A percentile compares a stretch with the other conserved stretches of the same genome.
These are phyloP conservation scores for Fraxinus baroniana DNA, from an alignment of 305 asterid species.

Conservation along the genomic window DNA sequence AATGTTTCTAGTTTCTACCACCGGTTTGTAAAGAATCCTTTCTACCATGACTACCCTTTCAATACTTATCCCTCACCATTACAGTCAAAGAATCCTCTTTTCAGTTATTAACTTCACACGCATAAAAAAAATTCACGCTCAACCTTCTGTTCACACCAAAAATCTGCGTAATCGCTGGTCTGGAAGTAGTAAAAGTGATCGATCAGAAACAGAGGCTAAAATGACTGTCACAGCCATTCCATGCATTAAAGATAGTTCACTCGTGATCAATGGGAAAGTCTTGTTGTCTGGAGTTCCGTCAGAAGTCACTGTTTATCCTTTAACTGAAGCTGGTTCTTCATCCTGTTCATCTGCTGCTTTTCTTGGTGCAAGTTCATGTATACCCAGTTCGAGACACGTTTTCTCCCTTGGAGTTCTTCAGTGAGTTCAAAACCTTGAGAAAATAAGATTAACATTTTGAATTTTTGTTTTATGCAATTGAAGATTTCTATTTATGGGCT, in stretches of 20 bases:
- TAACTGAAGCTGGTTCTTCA: slow-evolving; percentile 23
- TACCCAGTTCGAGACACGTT: slow-evolving; percentile 40
- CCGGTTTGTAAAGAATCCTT: not conserved
- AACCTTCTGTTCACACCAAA: not conserved
- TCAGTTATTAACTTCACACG: not conserved
- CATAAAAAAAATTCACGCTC: not conserved
- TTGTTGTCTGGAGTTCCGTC: slow-evolving; percentile 37
- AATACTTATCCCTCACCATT: not conserved
- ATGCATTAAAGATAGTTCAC: slow-evolving; percentile 32
- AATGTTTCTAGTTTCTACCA: not conserved
- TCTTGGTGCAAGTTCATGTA: slow-evolving; percentile 38
- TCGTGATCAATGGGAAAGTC: slow-evolving; percentile 37
- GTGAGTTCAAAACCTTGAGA: slow-evolving; percentile 23
- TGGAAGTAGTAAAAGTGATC: not conserved
- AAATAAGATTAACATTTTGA: not conserved
- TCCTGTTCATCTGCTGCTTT: slow-evolving; percentile 28
- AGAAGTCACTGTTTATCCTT: slow-evolving; percentile 39
- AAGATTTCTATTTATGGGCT: not conserved
- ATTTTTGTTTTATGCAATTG: not conserved
- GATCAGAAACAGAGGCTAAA: not conserved
- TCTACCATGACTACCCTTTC: not conserved
- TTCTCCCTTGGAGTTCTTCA: slow-evolving; percentile 42
- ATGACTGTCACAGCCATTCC: slow-evolving; percentile 37
- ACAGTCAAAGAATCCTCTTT: not conserved
- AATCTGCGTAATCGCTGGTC: not conserved